Evolutionary conservation across 345 rosid genomes (phyloP).

Genomic region (Garcia nutans): DNA sequence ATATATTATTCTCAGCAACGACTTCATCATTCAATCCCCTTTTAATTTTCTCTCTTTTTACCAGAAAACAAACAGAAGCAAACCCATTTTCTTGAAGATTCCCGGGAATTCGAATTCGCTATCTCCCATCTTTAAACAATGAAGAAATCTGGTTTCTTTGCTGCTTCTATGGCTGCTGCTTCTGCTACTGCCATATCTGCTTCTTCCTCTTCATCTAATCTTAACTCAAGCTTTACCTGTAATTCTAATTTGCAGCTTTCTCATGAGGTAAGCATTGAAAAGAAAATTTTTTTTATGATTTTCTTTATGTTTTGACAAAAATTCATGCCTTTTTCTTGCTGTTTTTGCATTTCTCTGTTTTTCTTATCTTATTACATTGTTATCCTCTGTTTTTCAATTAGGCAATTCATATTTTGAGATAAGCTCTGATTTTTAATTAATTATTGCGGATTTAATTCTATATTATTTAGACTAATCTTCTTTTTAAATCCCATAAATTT

Average conservation of each 20-base stretch:
- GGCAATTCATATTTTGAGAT: not conserved
- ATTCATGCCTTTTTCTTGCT: not conserved
- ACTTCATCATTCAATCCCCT: not conserved
- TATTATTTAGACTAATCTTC: not conserved
- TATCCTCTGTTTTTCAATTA: not conserved
- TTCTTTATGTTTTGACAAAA: not conserved
- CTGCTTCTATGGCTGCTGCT: slow-evolving; percentile 55
- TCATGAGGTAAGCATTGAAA: slow-evolving; percentile 37
- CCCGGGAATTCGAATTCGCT: not conserved
- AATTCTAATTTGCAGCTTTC: slow-evolving; percentile 38
- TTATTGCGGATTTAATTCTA: not conserved
- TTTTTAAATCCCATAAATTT: not conserved
- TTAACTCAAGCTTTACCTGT: slow-evolving; percentile 14
- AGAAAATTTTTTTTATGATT: not conserved
- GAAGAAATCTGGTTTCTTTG: slow-evolving; percentile 59
- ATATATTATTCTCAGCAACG: slow-evolving; percentile 15
- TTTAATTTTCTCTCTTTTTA: not conserved
- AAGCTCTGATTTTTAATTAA: not conserved
- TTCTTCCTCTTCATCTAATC: slow-evolving; percentile 28
- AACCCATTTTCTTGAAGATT: not conserved
- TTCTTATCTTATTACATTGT: not conserved
- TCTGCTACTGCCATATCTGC: slow-evolving; percentile 40
- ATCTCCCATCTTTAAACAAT: slow-evolving; percentile 21
- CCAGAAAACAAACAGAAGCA: slow-evolving; percentile 1
- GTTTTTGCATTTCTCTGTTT: not conserved